Evolutionary conservation across 106 monocot species (phyloP).

Genomic region (Dendrobium catenatum): DNA sequence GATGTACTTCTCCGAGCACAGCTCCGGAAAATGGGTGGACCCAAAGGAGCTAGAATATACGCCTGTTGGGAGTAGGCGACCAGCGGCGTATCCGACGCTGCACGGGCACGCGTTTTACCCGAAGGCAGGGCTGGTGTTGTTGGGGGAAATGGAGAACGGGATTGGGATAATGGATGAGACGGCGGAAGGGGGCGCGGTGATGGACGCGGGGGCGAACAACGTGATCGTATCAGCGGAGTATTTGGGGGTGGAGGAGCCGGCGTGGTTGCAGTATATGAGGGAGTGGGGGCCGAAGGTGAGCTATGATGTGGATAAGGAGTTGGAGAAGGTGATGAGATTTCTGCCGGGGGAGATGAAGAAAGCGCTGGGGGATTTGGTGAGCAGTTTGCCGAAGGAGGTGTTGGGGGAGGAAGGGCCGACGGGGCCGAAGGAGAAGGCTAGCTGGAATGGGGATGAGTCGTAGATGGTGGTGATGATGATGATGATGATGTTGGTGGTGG

Average conservation of each 20-base stretch:
- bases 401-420: conserved; percentile 73
- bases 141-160: conserved; percentile 30
- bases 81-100: conserved; percentile 49
- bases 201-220: conserved; percentile 41
- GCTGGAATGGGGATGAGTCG: conserved; percentile 51
- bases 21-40: conserved; percentile 64
- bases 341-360: conserved; percentile 44
- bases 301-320: conserved; percentile 42
- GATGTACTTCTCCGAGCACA: conserved; percentile 70
- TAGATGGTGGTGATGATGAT: not conserved
- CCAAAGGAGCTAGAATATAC: conserved; percentile 37
- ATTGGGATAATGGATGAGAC: conserved; percentile 70
- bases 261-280: conserved; percentile 64
- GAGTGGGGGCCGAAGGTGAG: conserved; percentile 74
- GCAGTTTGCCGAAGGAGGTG: conserved; percentile 43
- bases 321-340: conserved; percentile 29
- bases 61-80: conserved; percentile 8
- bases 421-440: conserved; percentile 62
- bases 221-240: conserved; percentile 51
- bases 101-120: conserved; percentile 70
- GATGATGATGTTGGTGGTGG: no score
- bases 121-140: conserved; percentile 47
- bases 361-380: conserved; percentile 37
- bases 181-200: conserved; percentile 25
- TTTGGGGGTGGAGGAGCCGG: conserved; percentile 37